Evolutionary conservation across 2,329 filamentous ascomycete genomes (phyloP).

Genomic region (Grosmannia serpens): DNA sequence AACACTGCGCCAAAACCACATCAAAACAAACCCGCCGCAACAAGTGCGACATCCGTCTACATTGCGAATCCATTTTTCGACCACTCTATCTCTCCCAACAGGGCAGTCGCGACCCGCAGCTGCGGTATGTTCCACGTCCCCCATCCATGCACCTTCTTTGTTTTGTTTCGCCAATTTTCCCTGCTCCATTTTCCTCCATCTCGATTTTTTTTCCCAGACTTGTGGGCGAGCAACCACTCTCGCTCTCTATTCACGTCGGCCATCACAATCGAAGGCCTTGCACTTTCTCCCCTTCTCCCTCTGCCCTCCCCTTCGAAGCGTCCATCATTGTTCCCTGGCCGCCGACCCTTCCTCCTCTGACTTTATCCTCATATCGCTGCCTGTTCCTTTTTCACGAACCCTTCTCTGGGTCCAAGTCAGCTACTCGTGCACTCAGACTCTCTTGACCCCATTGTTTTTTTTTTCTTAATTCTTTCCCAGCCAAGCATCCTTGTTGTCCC

Average conservation of each 20-base stretch:
- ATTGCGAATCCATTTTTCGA: not conserved
- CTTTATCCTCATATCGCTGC: not conserved
- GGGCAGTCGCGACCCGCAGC: slow-evolving; percentile 9
- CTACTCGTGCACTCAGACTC: not conserved
- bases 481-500: slow-evolving; percentile 3
- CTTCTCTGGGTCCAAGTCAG: not conserved
- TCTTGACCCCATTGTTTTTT: not conserved
- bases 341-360: not conserved
- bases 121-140: not conserved
- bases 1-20: not conserved
- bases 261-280: not conserved
- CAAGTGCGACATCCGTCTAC: not conserved
- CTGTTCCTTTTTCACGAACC: not conserved
- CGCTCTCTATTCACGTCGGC: not conserved
- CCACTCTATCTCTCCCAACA: not conserved
- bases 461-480: not conserved
- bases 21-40: not conserved
- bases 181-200: not conserved
- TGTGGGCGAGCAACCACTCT: not conserved
- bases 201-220: not conserved
- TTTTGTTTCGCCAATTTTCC: slow-evolving; percentile 5
- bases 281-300: slow-evolving; percentile 1
- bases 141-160: slow-evolving; percentile 3
- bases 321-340: not conserved
- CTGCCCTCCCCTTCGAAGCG: not conserved